These are phyloP conservation scores for Paecilomyces sp. DNA, from an alignment of 2,329 filamentous ascomycete species.

Conservation along the genomic window DNA sequence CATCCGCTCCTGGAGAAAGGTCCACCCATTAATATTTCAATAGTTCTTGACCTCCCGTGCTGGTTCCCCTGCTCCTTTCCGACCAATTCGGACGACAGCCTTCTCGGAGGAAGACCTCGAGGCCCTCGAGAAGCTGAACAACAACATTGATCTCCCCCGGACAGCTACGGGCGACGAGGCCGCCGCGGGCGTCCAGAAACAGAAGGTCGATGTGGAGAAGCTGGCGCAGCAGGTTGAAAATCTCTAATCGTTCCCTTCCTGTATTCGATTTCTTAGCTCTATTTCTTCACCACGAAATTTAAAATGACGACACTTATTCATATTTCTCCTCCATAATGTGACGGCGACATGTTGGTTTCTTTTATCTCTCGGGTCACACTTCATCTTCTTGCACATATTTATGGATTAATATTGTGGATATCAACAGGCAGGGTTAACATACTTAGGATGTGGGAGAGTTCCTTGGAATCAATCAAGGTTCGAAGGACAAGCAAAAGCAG, in stretches of 20 bases:
- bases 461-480: too few species aligned
- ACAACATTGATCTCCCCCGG: constrained; percentile 11
- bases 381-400: not conserved
- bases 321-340: not conserved
- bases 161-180: constrained; percentile 3
- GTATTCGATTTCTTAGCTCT: not conserved
- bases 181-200: constrained; percentile 18
- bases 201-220: constrained; percentile 30
- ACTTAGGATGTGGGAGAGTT: not conserved
- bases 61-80: constrained; percentile 59
- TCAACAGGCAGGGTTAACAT: not conserved
- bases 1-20: not conserved
- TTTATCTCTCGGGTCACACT: not conserved
- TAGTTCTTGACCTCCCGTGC: constrained; percentile 65
- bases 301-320: not conserved
- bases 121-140: constrained; percentile 34
- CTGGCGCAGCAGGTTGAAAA: constrained; percentile 30
- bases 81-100: constrained; percentile 49
- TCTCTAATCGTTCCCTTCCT: constrained; percentile 11
- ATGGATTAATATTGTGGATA: not conserved
- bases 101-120: constrained; percentile 38
- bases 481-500: too few species aligned
- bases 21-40: not conserved
- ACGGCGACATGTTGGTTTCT: not conserved
- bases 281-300: not conserved